Evolutionary conservation across 352 stramenopile species (phyloP), one percentile per base, ranked within the genome.

Genomic region (Pythium scleroteichum): DNA sequence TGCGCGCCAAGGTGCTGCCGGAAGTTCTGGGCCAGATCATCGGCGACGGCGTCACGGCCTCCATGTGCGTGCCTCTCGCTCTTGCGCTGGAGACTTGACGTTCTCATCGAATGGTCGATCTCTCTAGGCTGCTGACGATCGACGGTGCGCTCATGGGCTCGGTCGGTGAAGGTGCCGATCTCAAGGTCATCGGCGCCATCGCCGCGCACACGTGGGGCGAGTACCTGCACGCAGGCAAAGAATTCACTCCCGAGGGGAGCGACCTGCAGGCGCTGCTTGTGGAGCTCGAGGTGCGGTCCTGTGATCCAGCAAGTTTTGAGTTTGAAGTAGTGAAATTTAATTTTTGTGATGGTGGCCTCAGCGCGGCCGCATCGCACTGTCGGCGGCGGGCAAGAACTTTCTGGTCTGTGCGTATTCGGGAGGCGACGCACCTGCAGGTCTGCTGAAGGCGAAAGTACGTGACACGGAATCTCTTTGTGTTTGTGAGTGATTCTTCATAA

Each of bases 111-210:
- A 13, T 23, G 1, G 24, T 44, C 26, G 57, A 20, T 40, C 19
- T 52, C 32, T 19, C 26, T 57, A 94, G 85, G 73, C 71, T 95
- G 16, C 79, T 90, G 84, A 95, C 86, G 29, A 65, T 94, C 29
- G 86, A 95, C 46, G 86, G 86, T 19, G 82, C 86, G n/a, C 72
- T 95, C 50, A 85, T 95, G 60, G 81, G 86, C 10, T 83, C 84
- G 12, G 82, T 90, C 9, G 83, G 86, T 6, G 66, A 75, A 49
- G 75, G 60, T 50, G 78, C 89, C 19, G 87, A 95, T 52, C 75
- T 89, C 69, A 95, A 95, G 50, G 87, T 95, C 33, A 79, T 95
- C 44, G 87, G 83, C 44, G 87, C 87, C 22, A 93, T 95, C 57
- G 82, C 82, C 13, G 78, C 87, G 26, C 84, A 95, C 66, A 92